phyloP scores from a whole-genome alignment of 345 rosid genomes.

The Litchi chinensis region DNA sequence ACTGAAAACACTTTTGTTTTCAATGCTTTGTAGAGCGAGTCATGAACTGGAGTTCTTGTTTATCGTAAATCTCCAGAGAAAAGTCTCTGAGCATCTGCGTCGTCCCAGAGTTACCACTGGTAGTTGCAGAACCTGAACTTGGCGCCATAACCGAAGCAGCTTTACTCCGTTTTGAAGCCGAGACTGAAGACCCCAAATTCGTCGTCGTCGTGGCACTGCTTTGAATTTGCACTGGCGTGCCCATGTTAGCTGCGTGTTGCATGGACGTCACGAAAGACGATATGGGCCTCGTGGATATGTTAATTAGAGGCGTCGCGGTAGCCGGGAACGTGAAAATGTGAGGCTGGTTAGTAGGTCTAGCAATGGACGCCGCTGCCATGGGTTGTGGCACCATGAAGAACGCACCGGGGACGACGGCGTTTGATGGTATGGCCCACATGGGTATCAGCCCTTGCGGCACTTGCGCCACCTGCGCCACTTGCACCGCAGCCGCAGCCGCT shows the following conservation, averaged over 20 bases:
- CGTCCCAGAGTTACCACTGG: constrained; percentile 17
- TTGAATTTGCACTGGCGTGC: constrained; percentile 34
- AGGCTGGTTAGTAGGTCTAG: constrained; percentile 50
- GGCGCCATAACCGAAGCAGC: constrained; percentile 57
- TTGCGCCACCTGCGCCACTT: constrained; percentile 6
- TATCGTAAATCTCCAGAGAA: constrained; percentile 72
- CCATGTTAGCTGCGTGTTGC: constrained; percentile 40
- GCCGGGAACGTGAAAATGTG: constrained; percentile 70
- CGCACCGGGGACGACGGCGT: constrained; percentile 60
- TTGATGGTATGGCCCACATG: constrained; percentile 83
- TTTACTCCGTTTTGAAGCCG: constrained; percentile 37
- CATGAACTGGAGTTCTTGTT: constrained; percentile 73
- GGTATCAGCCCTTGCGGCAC: constrained; percentile 70
- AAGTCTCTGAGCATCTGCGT: constrained; percentile 73
- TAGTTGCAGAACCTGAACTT: constrained; percentile 45
- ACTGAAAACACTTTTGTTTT: not conserved
- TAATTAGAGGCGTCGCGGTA: constrained; percentile 42
- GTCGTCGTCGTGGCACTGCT: constrained; percentile 14
- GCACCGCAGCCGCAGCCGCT: not conserved
- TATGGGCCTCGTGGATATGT: constrained; percentile 53
- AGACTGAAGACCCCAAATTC: constrained; percentile 24
- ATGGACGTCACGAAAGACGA: constrained; percentile 62
- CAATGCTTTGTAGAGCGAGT: constrained; percentile 53
- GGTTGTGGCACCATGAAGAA: constrained; percentile 62
- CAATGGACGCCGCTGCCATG: constrained; percentile 21